These are phyloP conservation scores for Herpotrichia juniperi DNA, from an alignment of 2,329 filamentous ascomycete genomes.

Conservation along the genomic window DNA sequence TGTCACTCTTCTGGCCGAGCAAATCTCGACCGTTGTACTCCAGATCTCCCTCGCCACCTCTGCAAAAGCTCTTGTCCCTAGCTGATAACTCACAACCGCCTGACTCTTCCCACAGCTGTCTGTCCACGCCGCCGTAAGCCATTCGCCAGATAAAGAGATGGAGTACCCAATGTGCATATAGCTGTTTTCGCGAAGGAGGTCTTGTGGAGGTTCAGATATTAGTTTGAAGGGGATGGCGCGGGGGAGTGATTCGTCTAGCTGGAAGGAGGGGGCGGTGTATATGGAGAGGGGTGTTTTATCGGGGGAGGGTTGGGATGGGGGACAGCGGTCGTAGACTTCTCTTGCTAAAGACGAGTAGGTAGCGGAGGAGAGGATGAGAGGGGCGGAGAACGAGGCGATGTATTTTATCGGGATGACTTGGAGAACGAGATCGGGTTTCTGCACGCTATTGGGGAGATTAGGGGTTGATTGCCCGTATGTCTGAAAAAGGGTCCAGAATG, in stretches of 20 bases:
- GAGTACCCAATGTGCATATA: slow-evolving; percentile 83
- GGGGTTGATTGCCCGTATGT: slow-evolving; percentile 61
- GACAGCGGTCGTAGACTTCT: slow-evolving; percentile 79
- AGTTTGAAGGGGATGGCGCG: slow-evolving; percentile 79
- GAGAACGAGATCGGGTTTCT: slow-evolving; percentile 69
- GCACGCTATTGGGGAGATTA: slow-evolving; percentile 39
- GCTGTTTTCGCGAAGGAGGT: slow-evolving; percentile 77
- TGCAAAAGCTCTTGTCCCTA: slow-evolving; percentile 65
- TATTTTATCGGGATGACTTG: slow-evolving; percentile 74
- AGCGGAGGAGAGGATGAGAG: slow-evolving; percentile 66
- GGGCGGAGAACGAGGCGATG: slow-evolving; percentile 66
- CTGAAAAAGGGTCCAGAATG: slow-evolving; percentile 76
- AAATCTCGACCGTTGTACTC: slow-evolving; percentile 76
- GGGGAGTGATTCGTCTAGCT: slow-evolving; percentile 73
- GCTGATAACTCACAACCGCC: slow-evolving; percentile 74
- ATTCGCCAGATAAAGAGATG: slow-evolving; percentile 74
- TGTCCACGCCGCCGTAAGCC: slow-evolving; percentile 82
- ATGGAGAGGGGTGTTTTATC: slow-evolving; percentile 55
- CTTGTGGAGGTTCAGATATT: slow-evolving; percentile 69
- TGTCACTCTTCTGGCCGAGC: slow-evolving; percentile 71
- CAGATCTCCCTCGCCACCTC: slow-evolving; percentile 78
- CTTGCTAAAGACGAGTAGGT: slow-evolving; percentile 70
- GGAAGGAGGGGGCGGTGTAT: slow-evolving; percentile 70
- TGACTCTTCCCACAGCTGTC: slow-evolving; percentile 78
- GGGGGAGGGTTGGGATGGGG: slow-evolving; percentile 48